phyloP scores from a whole-genome alignment of 1,284 basidiomycete genomes.

The Chalciporus sp. region DNA sequence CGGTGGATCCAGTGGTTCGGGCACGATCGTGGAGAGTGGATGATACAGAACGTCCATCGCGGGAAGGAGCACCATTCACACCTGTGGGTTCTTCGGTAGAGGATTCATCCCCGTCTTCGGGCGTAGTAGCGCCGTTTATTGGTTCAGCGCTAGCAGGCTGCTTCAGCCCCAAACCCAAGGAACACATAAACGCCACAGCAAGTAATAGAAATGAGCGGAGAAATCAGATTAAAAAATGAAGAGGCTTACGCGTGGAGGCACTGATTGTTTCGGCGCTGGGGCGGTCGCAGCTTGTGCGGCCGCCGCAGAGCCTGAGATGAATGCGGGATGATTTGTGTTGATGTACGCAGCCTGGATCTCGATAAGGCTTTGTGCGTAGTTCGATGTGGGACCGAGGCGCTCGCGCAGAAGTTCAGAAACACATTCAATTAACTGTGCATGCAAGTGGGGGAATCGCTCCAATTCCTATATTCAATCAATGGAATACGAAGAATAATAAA shows the following conservation, averaged over 20 bases:
- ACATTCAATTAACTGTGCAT: conserved; percentile 95
- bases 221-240: conserved; percentile 11
- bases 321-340: conserved; percentile 96
- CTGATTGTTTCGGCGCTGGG: conserved; percentile 43
- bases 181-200: conserved; percentile 8
- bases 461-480: conserved; percentile 66
- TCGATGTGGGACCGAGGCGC: conserved; percentile 93
- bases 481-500: neutral
- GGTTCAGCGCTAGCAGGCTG: conserved; percentile 62
- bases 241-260: conserved; percentile 54
- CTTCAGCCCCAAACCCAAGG: conserved; percentile 4
- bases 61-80: conserved; percentile 55
- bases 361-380: conserved; percentile 95
- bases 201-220: conserved; percentile 6
- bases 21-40: conserved; percentile 78
- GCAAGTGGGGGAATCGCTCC: conserved; percentile 94
- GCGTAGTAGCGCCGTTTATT: conserved; percentile 51
- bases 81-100: conserved; percentile 53
- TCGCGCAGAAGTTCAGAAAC: conserved; percentile 96
- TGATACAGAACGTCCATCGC: conserved; percentile 76
- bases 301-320: conserved; percentile 71
- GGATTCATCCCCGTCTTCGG: conserved; percentile 60
- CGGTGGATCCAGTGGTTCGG: conserved; percentile 41
- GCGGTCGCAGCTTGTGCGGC: conserved; percentile 52
- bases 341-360: conserved; percentile 99